Evolutionary conservation across 1,284 basidiomycete species (phyloP).

Genomic region (Megacollybia platyphylla): DNA sequence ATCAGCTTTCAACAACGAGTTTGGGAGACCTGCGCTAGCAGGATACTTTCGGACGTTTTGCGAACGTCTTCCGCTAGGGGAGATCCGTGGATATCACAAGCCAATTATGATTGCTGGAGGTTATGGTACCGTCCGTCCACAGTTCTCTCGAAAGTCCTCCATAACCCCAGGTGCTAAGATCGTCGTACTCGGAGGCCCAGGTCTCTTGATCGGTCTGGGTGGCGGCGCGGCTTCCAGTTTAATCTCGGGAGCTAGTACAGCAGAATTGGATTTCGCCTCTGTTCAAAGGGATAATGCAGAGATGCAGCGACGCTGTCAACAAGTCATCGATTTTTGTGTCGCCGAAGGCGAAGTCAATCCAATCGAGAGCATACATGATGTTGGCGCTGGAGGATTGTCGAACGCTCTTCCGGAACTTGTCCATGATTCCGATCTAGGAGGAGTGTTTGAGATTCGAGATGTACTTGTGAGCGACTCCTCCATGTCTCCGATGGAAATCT

Average conservation of each 20-base stretch:
- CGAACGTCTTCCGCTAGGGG: slow-evolving; percentile 49
- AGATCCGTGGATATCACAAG: slow-evolving; percentile 96
- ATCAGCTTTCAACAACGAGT: slow-evolving; percentile 97
- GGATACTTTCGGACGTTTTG: slow-evolving; percentile 88
- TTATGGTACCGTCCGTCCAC: slow-evolving; percentile 81
- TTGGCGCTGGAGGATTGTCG: slow-evolving; percentile 92
- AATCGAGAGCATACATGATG: slow-evolving; percentile 95
- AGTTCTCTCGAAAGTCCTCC: slow-evolving; percentile 66
- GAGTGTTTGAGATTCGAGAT: slow-evolving; percentile 89
- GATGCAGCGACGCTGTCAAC: slow-evolving; percentile 95
- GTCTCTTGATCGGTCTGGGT: slow-evolving; percentile 93
- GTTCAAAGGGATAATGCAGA: slow-evolving; percentile 98
- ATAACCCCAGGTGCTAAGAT: slow-evolving; percentile 77
- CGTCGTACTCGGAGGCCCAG: slow-evolving; percentile 93
- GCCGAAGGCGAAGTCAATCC: slow-evolving; percentile 53
- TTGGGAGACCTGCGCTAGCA: slow-evolving; percentile 79
- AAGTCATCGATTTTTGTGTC: slow-evolving; percentile 91
- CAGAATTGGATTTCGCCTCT: slow-evolving; percentile 92
- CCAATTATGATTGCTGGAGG: slow-evolving; percentile 99
- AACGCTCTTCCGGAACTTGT: slow-evolving; percentile 97
- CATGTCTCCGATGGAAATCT: slow-evolving; percentile 99
- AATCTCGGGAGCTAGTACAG: slow-evolving; percentile 77
- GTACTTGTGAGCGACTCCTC: slow-evolving; percentile 84
- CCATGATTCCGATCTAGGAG: slow-evolving; percentile 87
- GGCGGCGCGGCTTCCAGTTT: slow-evolving; percentile 95